Evolutionary conservation across 2,329 filamentous ascomycete species (phyloP).

Genomic region (Phialophora macrospora): DNA sequence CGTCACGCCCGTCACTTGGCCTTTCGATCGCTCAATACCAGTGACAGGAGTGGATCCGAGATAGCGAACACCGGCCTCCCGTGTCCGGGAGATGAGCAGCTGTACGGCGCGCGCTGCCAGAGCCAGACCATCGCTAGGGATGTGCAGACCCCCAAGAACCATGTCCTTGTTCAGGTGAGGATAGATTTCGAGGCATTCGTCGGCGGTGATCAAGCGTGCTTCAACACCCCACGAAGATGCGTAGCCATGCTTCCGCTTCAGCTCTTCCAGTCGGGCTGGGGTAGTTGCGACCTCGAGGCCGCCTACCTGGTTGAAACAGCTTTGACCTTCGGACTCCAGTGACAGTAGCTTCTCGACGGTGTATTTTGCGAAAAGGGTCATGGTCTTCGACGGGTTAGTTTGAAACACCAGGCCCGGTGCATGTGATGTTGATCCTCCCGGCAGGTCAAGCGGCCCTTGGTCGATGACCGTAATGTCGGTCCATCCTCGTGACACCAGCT

Average conservation of each 20-base stretch:
- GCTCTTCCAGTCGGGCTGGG: conserved; percentile 61
- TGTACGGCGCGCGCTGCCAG: conserved; percentile 66
- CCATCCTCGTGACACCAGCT: conserved; percentile 67
- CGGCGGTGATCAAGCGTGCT: conserved; percentile 55
- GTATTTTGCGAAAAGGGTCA: conserved; percentile 65
- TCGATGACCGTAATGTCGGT: conserved; percentile 67
- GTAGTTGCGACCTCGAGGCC: conserved; percentile 68
- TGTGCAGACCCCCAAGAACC: conserved; percentile 64
- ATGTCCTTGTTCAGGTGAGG: conserved; percentile 60
- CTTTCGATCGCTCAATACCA: conserved; percentile 57
- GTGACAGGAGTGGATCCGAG: conserved; percentile 62
- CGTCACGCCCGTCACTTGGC: conserved; percentile 61
- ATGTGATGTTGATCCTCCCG: conserved; percentile 69
- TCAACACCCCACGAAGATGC: conserved; percentile 66
- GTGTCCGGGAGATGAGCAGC: conserved; percentile 63
- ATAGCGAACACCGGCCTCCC: conserved; percentile 63
- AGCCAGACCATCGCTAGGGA: conserved; percentile 65
- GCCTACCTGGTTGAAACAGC: conserved; percentile 66
- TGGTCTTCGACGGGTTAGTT: conserved; percentile 53
- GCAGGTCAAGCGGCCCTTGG: conserved; percentile 66
- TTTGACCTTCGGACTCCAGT: conserved; percentile 55
- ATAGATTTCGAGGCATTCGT: conserved; percentile 61
- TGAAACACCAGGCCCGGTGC: conserved; percentile 69
- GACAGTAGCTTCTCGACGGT: conserved; percentile 65
- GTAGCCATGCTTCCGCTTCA: conserved; percentile 67